These are phyloP conservation scores for Trichaptum fuscoviolaceum DNA, from an alignment of 768 basidiomycete genomes.

Conservation along the genomic window DNA sequence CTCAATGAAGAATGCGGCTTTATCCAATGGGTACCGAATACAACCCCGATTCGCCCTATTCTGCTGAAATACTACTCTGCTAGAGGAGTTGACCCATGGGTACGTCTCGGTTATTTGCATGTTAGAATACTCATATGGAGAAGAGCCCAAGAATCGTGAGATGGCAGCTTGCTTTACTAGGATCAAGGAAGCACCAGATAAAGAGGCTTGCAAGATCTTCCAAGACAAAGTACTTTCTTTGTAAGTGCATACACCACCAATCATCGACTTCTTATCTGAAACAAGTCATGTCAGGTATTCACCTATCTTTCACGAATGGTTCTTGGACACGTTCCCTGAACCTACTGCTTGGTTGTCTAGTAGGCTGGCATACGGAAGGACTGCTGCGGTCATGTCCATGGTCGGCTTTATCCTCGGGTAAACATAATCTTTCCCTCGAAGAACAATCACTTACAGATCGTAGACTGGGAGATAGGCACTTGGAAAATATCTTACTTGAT, in stretches of 20 bases:
- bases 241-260: constrained; percentile 33
- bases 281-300: constrained; percentile 44
- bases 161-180: constrained; percentile 44
- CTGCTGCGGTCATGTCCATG: constrained; percentile 97
- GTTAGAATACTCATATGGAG: not conserved
- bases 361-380: constrained; percentile 80
- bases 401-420: constrained; percentile 95
- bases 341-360: constrained; percentile 91
- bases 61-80: constrained; percentile 63
- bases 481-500: constrained; percentile 95
- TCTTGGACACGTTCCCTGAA: constrained; percentile 93
- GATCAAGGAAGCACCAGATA: constrained; percentile 46
- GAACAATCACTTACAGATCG: not conserved
- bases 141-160: constrained; percentile 28
- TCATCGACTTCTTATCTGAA: not conserved
- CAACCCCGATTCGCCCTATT: constrained; percentile 74
- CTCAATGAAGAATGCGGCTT: constrained; percentile 97
- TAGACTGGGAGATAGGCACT: constrained; percentile 96
- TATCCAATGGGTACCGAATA: constrained; percentile 98
- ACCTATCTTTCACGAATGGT: constrained; percentile 96
- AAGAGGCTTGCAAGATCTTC: constrained; percentile 49
- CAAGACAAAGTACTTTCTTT: constrained; percentile 45
- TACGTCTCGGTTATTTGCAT: constrained; percentile 24
- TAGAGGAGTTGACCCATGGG: constrained; percentile 42
- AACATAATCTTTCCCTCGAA: constrained; percentile 16